Conservation (phyloP, 1,139 yeast genomes). For the Taphrina communis region DNA sequence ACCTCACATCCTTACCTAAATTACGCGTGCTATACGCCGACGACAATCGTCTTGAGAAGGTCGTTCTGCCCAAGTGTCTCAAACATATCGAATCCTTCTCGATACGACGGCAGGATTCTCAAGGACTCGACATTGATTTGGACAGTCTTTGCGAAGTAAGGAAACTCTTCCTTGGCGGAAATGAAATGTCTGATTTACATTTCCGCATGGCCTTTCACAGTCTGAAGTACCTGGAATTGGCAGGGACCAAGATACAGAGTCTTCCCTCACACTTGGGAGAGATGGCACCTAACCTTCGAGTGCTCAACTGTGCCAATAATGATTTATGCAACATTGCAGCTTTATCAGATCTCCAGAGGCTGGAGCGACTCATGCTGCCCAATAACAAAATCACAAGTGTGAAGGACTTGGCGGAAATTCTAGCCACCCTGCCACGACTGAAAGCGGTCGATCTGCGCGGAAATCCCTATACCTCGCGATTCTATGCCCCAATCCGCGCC, state of each 20-base stretch:
- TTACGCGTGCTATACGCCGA: slow-evolving; percentile 48
- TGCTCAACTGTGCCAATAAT: slow-evolving; percentile 52
- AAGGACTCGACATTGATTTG: slow-evolving; percentile 8
- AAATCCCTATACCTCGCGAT: slow-evolving; percentile 50
- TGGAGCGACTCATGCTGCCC: slow-evolving; percentile 49
- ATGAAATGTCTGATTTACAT: slow-evolving; percentile 44
- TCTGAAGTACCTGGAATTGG: slow-evolving; percentile 51
- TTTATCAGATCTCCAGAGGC: slow-evolving; percentile 49
- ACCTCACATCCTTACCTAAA: slow-evolving; percentile 45
- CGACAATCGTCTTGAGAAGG: slow-evolving; percentile 46
- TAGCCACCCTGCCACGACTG: slow-evolving; percentile 47
- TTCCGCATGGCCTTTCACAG: slow-evolving; percentile 50
- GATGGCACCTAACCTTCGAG: slow-evolving; percentile 50
- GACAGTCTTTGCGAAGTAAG: slow-evolving; percentile 47
- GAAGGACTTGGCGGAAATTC: slow-evolving; percentile 47
- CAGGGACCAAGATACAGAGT: slow-evolving; percentile 48
- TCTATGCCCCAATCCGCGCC: slow-evolving; percentile 46
- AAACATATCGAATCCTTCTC: slow-evolving; percentile 45
- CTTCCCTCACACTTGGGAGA: slow-evolving; percentile 49
- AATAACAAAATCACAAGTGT: slow-evolving; percentile 49
- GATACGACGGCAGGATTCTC: slow-evolving; percentile 45
- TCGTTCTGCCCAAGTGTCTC: slow-evolving; percentile 43
- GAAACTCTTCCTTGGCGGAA: slow-evolving; percentile 49
- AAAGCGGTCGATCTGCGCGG: slow-evolving; percentile 50
- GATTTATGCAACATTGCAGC: slow-evolving; percentile 48